phyloP scores from a whole-genome alignment of 306 rosid genomes.

The Nissolia schottii region DNA sequence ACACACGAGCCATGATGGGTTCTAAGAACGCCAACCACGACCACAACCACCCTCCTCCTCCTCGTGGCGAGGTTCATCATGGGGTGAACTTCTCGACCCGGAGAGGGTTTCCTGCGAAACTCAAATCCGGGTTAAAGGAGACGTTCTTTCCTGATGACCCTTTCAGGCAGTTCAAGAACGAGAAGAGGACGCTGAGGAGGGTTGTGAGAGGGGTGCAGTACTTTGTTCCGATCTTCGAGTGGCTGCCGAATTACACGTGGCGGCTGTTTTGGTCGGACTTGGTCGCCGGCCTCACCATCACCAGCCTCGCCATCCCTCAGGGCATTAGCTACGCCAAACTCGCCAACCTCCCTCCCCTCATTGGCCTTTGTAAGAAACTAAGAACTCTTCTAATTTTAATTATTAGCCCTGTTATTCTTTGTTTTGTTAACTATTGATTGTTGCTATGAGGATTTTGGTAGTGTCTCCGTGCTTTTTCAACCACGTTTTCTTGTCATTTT shows the following conservation, averaged over 20 bases:
- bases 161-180: slow-evolving; percentile 39
- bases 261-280: slow-evolving; percentile 42
- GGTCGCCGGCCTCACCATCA: slow-evolving; percentile 75
- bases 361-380: slow-evolving; percentile 66
- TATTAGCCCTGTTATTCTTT: neutral
- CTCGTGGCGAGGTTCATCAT: neutral
- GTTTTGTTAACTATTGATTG: neutral
- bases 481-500: too few relatives aligned
- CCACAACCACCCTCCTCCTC: too few relatives aligned
- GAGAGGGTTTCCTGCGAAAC: slow-evolving; percentile 25
- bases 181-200: neutral
- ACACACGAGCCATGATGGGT: neutral
- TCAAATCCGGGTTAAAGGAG: slow-evolving; percentile 53
- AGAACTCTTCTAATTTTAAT: neutral
- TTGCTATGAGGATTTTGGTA: too few relatives aligned
- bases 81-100: slow-evolving; percentile 46
- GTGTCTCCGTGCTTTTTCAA: too few relatives aligned
- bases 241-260: slow-evolving; percentile 59
- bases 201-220: slow-evolving; percentile 40
- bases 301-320: slow-evolving; percentile 95
- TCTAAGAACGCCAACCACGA: neutral
- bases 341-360: slow-evolving; percentile 58
- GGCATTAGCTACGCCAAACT: slow-evolving; percentile 90
- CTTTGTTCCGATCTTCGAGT: slow-evolving; percentile 60
- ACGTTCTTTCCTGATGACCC: slow-evolving; percentile 74